Conservation (phyloP, 495 filamentous ascomycete species). For the Amorphotheca resinae region DNA sequence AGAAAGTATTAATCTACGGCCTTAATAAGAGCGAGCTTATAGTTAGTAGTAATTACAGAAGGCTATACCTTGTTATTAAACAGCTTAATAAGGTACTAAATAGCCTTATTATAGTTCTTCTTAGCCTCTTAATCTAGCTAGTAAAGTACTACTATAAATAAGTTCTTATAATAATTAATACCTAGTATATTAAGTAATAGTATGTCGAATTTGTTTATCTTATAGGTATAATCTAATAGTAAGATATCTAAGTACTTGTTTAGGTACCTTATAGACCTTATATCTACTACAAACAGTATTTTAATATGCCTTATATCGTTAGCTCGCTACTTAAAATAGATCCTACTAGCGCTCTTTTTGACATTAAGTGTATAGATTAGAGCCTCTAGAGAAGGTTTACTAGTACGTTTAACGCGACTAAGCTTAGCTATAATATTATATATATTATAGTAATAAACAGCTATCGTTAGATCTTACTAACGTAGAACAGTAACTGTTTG, state of each 20-base stretch:
- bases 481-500: no score
- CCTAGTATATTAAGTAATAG: constrained; percentile 12
- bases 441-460: no score
- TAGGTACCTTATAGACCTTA: neutral
- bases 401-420: no score
- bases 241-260: constrained; percentile 8
- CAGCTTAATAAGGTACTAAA: neutral
- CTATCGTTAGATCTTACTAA: no score
- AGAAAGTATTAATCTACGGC: neutral
- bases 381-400: no score
- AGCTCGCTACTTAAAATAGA: no score
- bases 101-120: neutral
- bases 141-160: neutral
- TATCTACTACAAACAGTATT: neutral
- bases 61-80: neutral
- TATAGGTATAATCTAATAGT: constrained; percentile 12
- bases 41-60: constrained; percentile 3
- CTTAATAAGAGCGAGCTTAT: neutral
- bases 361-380: no score
- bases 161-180: constrained; percentile 1
- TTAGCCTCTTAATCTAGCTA: neutral
- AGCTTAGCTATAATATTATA: no score
- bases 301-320: no score
- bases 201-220: constrained; percentile 14
- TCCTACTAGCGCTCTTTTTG: no score